Evolutionary conservation across 176 grass and related monocot species (phyloP), one percentile per base, ranked within the genome.

Genomic region (Hsuehochloa calcarea): DNA sequence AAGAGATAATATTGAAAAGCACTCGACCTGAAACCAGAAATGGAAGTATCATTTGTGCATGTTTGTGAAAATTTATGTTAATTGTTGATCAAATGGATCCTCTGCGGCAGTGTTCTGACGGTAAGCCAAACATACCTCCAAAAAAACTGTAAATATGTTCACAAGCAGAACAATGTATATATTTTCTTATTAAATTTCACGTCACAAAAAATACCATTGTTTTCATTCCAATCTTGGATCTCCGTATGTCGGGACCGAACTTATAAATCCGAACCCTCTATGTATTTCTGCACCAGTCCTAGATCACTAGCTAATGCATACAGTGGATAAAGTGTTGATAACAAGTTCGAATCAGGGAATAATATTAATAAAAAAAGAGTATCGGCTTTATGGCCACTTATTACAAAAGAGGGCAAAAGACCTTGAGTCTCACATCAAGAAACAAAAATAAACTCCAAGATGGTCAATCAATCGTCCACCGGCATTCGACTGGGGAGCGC

Each of bases 141-240:
- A 61, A 78, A 16, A 0, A 47, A 63, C 3, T 80, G 6, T 1
- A 19, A 19, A 26, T 41, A 41, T 11, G 65, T 26, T 14, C 78
- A 40, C 4, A 27, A 6, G 11, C 1, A 1, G 39, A 52, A 41
- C 1, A 5, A 70, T 26, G 19, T 12, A 14, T 15, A 20, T 59
- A 69, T 34, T 34, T 85, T 49, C 34, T 88, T 77, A 82, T 77
- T 82, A 17, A 50, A 16, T 23, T 16, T 52, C 43, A 78, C n/a
- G n/a, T 1, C 56, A 58, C 59, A 1, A 35, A 70, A 79, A 79
- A 79, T 22, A 68, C 39, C 8, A 58, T 37, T 37, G 26, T 59
- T 85, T 58, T 26, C 6, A 25, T 66, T 85, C 23, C 26, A 41
- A 55, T 51, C n/a, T 62, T 80, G 15, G 7, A 4, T 40, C 34